phyloP scores from a whole-genome alignment of 805 yeast species.

The Candida ipomoeae region DNA sequence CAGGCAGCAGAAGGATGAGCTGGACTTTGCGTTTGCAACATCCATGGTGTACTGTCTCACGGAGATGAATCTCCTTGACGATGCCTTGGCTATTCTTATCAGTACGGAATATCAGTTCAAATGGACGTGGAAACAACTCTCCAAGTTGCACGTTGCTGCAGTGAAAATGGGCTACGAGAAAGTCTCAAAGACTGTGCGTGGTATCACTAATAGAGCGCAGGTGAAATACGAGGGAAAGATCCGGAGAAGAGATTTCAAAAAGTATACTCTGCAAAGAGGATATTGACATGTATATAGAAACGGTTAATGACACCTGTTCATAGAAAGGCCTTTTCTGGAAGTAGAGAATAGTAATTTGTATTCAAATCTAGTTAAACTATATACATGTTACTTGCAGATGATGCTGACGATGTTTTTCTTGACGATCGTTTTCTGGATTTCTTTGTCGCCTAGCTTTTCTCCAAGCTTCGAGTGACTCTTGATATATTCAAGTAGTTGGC shows the following conservation, averaged over 20 bases:
- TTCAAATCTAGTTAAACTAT: neutral
- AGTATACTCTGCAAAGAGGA: conserved; percentile 30
- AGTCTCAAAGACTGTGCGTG: conserved; percentile 28
- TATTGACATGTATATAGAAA: conserved; percentile 19
- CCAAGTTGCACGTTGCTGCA: conserved; percentile 27
- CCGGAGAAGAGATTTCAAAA: conserved; percentile 31
- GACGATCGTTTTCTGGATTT: conserved; percentile 50
- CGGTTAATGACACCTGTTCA: neutral
- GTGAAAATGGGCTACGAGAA: conserved; percentile 29
- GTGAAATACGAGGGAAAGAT: conserved; percentile 37
- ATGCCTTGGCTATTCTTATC: conserved; percentile 64
- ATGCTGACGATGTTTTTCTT: conserved; percentile 50
- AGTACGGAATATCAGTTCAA: conserved; percentile 64
- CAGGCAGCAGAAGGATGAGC: conserved; percentile 33
- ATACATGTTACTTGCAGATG: conserved; percentile 15
- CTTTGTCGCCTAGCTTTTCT: conserved; percentile 37
- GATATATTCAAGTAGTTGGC: conserved; percentile 47
- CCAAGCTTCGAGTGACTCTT: conserved; percentile 5
- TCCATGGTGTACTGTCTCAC: conserved; percentile 62
- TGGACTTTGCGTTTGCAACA: conserved; percentile 68
- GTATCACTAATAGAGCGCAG: conserved; percentile 35
- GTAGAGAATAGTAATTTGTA: neutral
- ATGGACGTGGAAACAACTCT: conserved; percentile 54
- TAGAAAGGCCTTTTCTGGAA: too few relatives aligned
- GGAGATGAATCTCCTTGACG: conserved; percentile 51